Evolutionary conservation across 306 rosid genomes (phyloP), one percentile per base, ranked within the genome.

Genomic region (Sophora flavescens): DNA sequence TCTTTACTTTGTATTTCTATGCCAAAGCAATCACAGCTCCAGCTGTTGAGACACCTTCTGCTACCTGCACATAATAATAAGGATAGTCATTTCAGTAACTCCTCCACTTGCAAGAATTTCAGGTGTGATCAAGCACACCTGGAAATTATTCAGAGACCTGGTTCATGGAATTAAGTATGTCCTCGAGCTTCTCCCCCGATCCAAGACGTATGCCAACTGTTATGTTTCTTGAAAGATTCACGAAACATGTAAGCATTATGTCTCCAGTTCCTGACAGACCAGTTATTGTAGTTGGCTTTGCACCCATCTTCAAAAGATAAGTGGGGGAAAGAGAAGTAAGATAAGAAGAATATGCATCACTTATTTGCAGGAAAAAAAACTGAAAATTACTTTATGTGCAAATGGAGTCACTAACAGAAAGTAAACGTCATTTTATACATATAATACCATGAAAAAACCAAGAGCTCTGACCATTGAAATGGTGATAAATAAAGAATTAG

Each of bases 21-120:
- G 95, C 97, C 76, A 92, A 75, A 4, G 98, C 89, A 73, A 94
- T 93, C 80, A 94, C 98, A 8, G 98, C 98, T 80, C 98, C 95
- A 1, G 98, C 98, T 0, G 97, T 94, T n/a, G n/a, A n/a, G n/a
- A n/a, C n/a, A n/a, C n/a, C n/a, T n/a, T n/a, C n/a, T n/a, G n/a
- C n/a, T n/a, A 94, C 98, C 98, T 91, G 73, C 61, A 61, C 60
- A 38, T 35, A 58, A n/a, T n/a, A n/a, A 28, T 62, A 52, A 5
- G 17, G 58, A 57, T 63, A 8, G 2, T 67, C 14, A 56, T 35
- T 58, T 68, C 30, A 65, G 74, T 17, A 60, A 44, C 67, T 16
- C 45, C 47, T 36, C 33, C 44, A 28, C 18, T 54, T 65, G 35
- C 18, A 32, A 33, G 28, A 36, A 38, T 22, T 64, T 64, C 8